Evolutionary conservation across 176 grass and related monocot genomes (phyloP).

Genomic region (Oryza coarctata): DNA sequence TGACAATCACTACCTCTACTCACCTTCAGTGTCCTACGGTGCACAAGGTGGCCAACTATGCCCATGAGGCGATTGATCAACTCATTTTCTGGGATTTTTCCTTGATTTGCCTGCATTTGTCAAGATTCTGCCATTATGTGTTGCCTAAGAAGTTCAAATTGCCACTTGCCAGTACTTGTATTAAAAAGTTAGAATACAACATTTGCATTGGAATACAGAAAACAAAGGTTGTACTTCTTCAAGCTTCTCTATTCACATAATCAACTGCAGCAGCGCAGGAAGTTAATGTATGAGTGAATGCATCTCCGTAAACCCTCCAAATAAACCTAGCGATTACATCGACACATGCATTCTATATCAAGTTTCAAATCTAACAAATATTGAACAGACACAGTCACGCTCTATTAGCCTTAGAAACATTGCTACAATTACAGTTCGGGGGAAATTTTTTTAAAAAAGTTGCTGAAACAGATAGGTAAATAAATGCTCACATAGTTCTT

Average conservation of each 20-base stretch:
- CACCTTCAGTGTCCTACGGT: conserved; percentile 84
- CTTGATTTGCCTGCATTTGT: conserved; percentile 56
- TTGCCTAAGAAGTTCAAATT: conserved; percentile 1
- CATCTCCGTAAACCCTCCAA: background rate
- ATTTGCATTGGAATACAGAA: conserved; percentile 17
- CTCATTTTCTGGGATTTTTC: conserved; percentile 64
- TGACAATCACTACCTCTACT: conserved; percentile 8
- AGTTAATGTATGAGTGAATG: background rate
- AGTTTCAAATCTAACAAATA: background rate
- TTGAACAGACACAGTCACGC: background rate
- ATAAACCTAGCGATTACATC: background rate
- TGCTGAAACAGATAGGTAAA: background rate
- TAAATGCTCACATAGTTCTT: background rate
- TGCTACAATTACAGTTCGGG: background rate
- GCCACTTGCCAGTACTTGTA: background rate
- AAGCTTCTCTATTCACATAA: conserved; percentile 1
- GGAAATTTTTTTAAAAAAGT: too few relatives aligned
- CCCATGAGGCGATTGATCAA: conserved; percentile 74
- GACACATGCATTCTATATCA: background rate
- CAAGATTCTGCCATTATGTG: conserved; percentile 5
- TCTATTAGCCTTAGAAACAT: background rate
- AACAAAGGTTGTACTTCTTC: conserved; percentile 2
- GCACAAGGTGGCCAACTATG: conserved; percentile 76
- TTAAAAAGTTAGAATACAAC: background rate
- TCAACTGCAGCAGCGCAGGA: conserved; percentile 19